phyloP scores from a whole-genome alignment of 306 rosid species.

The Acacia melanoxylon region DNA sequence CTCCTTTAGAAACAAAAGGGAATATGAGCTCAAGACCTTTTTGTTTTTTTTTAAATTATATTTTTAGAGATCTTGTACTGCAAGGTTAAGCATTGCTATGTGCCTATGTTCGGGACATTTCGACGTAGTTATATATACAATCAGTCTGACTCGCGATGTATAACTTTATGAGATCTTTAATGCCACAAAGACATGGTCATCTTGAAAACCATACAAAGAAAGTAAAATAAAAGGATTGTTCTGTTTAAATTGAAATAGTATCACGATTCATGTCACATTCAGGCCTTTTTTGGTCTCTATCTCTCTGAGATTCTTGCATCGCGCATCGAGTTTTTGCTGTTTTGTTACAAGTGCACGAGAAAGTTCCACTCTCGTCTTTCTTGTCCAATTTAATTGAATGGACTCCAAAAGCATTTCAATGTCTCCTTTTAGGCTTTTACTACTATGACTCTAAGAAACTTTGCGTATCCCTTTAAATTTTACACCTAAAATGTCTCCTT shows the following conservation, averaged over 20 bases:
- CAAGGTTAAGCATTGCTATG: too few relatives aligned
- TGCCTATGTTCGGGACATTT: not conserved
- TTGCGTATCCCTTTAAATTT: not conserved
- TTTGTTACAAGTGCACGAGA: not conserved
- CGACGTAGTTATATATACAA: not conserved
- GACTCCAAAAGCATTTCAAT: not conserved
- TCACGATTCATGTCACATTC: constrained; percentile 10
- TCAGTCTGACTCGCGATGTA: too few relatives aligned
- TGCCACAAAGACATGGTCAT: not conserved
- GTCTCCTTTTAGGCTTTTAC: constrained; percentile 9
- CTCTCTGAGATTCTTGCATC: constrained; percentile 6
- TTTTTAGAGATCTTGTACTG: not conserved
- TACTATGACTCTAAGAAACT: not conserved
- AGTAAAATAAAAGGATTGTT: not conserved
- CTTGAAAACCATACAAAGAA: not conserved
- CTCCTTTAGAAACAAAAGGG: not conserved
- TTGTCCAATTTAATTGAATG: not conserved
- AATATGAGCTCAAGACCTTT: not conserved
- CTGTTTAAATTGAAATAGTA: not conserved
- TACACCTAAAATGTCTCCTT: constrained; percentile 35
- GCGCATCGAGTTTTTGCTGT: not conserved
- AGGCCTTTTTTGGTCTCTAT: not conserved
- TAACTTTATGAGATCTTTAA: not conserved
- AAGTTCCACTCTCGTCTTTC: not conserved
- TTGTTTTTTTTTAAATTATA: not conserved